Percentiles rank a stretch among this genome's conserved stretches.
Conservation (phyloP, 1,284 basidiomycete genomes). For the Ceratobasidium sp. region DNA sequence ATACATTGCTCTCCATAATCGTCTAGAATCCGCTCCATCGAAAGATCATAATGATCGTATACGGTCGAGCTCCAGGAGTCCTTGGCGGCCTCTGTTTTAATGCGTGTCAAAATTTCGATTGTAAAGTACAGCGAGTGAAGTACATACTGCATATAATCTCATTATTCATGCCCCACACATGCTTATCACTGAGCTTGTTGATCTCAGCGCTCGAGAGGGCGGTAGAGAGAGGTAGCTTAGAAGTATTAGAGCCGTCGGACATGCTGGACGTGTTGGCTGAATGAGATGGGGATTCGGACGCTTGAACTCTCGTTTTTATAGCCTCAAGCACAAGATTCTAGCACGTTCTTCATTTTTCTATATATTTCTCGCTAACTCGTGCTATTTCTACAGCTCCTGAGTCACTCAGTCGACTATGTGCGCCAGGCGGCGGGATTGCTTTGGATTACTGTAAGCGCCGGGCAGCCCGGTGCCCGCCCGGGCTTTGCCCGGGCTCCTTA, state of each 20-base stretch:
- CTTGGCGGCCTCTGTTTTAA: background rate
- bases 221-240: too few species aligned
- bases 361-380: too few species aligned
- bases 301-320: too few species aligned
- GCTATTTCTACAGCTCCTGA: too few species aligned
- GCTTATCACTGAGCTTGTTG: slow-evolving; percentile 21
- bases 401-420: background rate
- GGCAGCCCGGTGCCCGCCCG: background rate
- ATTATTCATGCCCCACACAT: background rate
- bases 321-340: too few species aligned
- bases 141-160: slow-evolving; percentile 13
- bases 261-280: too few species aligned
- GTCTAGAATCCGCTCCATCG: background rate
- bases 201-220: background rate
- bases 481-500: background rate
- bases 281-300: too few species aligned
- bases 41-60: slow-evolving; percentile 19
- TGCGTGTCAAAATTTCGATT: background rate
- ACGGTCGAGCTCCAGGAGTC: background rate
- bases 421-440: background rate
- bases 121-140: background rate
- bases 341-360: too few species aligned
- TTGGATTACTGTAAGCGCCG: slow-evolving; percentile 5
- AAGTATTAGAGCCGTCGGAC: background rate
- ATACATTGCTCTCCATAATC: slow-evolving; percentile 6